Base-by-base conservation (phyloP, 805 yeast genomes). In the Ogataea paradorogensis region DNA sequence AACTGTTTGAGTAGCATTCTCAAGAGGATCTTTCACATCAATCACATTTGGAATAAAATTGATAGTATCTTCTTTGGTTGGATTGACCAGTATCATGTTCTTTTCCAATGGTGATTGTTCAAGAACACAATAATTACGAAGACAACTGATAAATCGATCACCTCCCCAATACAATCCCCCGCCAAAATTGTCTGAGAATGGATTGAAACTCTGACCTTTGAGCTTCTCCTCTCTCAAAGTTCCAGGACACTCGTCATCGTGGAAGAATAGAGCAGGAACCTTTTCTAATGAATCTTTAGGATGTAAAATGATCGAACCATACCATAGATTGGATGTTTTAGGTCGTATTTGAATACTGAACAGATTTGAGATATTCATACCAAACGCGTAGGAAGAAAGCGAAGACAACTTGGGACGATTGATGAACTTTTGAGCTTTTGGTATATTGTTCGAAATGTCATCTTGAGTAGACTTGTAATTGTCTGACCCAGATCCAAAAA, bases 251-350 rank as follows among this genome's bases (percentile, higher is more conserved):
- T 85, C 90, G 40, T 85, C 84, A 56, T 93, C 99, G 62, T 93
- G 99, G 67, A 93, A 90, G 61, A 90, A 93, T 28, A 93, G 55
- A 4, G 89, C 82, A 0, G 98, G 98, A 13, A 88, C 63, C 30
- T 80, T 77, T 40, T 78, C 83, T 27, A 53, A 26, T 7, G 78
- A 78, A 29, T 66, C 77, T 48, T 76, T 75, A 1, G 91, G 76
- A 60, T 87, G 82, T 21, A 93, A 61, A 2, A 88, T 67, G 11
- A 91, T 66, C 0, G 96, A 85, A 0, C 99, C 99, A 63, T 76
- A 78, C 96, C 97, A 91, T 79, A 89, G 81, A 2, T 90, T 95
- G 11, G 78, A 66, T 2, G 89, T 80, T 5, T 96, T 97, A 2
- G 82, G 82, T 38, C 97, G 72, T 9, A 83, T 75, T 59, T 90